Evolutionary conservation across 129 eudicot species (phyloP), one percentile per base, ranked within the genome.

Genomic region (Flaveria robusta): DNA sequence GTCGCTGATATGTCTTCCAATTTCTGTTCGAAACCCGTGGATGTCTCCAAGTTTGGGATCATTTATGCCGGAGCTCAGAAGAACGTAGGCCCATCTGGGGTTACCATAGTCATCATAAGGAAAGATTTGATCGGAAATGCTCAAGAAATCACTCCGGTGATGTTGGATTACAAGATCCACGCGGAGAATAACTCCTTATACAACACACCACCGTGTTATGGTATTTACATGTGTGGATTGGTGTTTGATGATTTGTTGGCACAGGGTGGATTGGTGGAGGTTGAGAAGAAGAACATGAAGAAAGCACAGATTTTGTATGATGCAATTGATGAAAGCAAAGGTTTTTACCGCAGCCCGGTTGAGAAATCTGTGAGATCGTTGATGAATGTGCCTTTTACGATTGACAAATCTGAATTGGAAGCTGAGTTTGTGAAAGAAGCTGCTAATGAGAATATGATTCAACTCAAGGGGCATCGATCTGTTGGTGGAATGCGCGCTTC

Each of bases 401-500:
- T 95, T 75, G 96, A 86, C 69, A 91, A 86, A 24, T 74, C 95
- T 0, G 97, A 95, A 22, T 74, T 95, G 83, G 97, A 95, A 60
- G 92, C 77, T 1, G 96, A 83, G 81, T 95, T 95, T 74, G 77
- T 95, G 66, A 89, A 95, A 77, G 91, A 89, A 77, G 99, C 99
- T 9, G 92, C 92, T 0, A 83, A 85, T 66, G 94, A 91, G 93
- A 82, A 85, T 82, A 95, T 95, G 99, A 90, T 91, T 79, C 93
- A 90, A 59, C 89, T 95, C 20, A 95, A 95, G 85, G 99, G 99
- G 42, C 99, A 95, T 63, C 68, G 99, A 45, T 95, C 99, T 16
- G 99, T 95, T 74, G 99, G 99, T 11, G 99, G 99, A 3, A 89
- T 95, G 99, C 79, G 99, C 9, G 99, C 99, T 86, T 95, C 99